phyloP scores from a whole-genome alignment of 2,329 filamentous ascomycete genomes.

The Leptographium procerum region DNA sequence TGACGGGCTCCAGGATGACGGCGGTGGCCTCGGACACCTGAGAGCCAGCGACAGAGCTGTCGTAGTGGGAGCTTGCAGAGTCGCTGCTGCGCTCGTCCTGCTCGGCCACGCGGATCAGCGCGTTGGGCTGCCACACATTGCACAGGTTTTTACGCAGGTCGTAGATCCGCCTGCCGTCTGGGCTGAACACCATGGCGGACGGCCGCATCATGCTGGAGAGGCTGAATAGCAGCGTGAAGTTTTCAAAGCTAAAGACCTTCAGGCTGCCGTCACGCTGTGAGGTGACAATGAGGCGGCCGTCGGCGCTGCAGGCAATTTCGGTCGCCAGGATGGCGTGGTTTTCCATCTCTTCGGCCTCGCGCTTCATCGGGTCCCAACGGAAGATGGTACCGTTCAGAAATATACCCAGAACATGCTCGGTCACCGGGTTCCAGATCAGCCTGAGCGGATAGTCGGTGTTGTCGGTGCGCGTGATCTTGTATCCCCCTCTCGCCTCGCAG shows the following conservation, averaged over 20 bases:
- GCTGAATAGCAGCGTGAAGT: background rate
- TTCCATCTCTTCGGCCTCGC: background rate
- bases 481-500: background rate
- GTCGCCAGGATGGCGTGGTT: background rate
- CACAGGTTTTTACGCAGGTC: slow-evolving; percentile 12
- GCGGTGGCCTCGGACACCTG: background rate
- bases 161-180: slow-evolving; percentile 14
- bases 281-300: background rate
- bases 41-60: background rate
- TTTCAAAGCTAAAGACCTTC: background rate
- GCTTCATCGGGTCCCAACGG: background rate
- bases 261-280: background rate
- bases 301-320: background rate
- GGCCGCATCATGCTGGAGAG: slow-evolving; percentile 2
- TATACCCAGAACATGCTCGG: background rate
- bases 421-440: background rate
- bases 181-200: slow-evolving; percentile 11
- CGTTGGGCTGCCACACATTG: slow-evolving; percentile 17
- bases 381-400: background rate
- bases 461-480: no score
- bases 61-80: background rate
- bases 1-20: background rate
- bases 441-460: background rate
- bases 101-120: slow-evolving; percentile 11
- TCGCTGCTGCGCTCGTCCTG: background rate